Base-by-base conservation (phyloP, 345 rosid genomes). In the Ailanthus altissimus region DNA sequence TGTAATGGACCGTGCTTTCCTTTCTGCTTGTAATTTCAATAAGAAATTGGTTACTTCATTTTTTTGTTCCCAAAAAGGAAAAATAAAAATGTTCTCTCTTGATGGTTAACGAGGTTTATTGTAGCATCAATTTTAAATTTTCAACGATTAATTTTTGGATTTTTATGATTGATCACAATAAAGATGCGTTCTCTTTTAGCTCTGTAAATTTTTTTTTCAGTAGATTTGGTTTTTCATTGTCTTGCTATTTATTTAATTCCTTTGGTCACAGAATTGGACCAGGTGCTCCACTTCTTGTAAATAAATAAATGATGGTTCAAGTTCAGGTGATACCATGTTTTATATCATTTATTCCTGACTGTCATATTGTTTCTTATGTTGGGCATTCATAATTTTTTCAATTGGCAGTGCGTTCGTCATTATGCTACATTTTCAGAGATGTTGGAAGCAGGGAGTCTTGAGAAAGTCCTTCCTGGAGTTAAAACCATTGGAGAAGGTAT, bases 401-500 rank as follows among this genome's bases (percentile, higher is more conserved):
- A 67, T 77, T 38, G 75, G 77, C 86, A 86, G 98, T 87, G 80
- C 74, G 77, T 85, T 76, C 82, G 6, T 46, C 82, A 38, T 3
- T 90, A 81, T 81, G 46, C 84, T 71, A 86, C 94, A 25, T 89
- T 91, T 83, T 57, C 58, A 1, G 85, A 88, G 83, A 83, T 91
- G 90, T 82, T 94, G 83, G 83, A 82, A 78, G 84, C 85, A 40
- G 97, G 90, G 81, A 65, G 76, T 71, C 86, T 89, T 75, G 81
- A 59, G 51, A 80, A 88, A 79, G 91, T 91, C 75, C 92, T 93
- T 85, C 95, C 93, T 60, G 92, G 88, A 36, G 80, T 81, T 79
- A 70, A 86, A 78, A 84, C 86, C 62, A 69, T 82, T 28, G 89
- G 87, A 77, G 98, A 87, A 89, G 94, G 97, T 94, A 79, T 26